Evolutionary conservation across 2,329 filamentous ascomycete genomes (phyloP).

Genomic region (Fusarium papillatum): DNA sequence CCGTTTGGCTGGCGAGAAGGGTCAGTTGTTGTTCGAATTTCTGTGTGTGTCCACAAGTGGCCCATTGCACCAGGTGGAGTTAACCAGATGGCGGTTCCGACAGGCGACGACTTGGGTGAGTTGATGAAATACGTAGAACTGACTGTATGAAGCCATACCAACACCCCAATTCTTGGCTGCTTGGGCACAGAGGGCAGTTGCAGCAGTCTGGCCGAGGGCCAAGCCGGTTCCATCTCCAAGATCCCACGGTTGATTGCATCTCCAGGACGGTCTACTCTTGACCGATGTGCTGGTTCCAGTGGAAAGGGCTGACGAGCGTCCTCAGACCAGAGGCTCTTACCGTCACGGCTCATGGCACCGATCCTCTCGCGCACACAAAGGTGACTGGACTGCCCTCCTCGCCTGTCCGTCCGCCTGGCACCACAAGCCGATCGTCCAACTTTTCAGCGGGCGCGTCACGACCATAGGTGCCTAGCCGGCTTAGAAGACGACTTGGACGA

Average conservation of each 20-base stretch:
- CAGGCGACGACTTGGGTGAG: conserved; percentile 50
- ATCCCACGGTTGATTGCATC: conserved; percentile 47
- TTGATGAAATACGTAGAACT: conserved; percentile 54
- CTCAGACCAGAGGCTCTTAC: conserved; percentile 80
- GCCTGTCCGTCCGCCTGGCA: conserved; percentile 60
- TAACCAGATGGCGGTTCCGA: conserved; percentile 57
- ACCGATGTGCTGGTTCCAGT: conserved; percentile 74
- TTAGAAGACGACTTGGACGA: conserved; percentile 80
- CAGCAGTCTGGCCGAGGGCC: conserved; percentile 39
- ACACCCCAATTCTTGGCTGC: conserved; percentile 57
- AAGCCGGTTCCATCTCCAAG: conserved; percentile 39
- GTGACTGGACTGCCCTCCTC: conserved; percentile 70
- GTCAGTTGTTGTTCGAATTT: conserved; percentile 56
- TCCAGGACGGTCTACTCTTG: conserved; percentile 54
- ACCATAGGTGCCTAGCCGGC: conserved; percentile 49
- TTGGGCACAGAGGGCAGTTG: conserved; percentile 20
- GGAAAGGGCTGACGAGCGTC: conserved; percentile 80
- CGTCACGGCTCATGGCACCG: conserved; percentile 80
- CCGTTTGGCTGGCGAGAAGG: conserved; percentile 53
- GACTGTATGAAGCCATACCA: conserved; percentile 64
- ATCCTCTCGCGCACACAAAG: conserved; percentile 65
- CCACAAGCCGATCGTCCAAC: conserved; percentile 53
- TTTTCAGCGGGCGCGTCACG: conserved; percentile 63
- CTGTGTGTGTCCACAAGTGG: conserved; percentile 59
- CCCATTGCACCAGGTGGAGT: conserved; percentile 50